Evolutionary conservation across 148 eudicot species (phyloP), one percentile per base, ranked within the genome.

Genomic region (Cornus florida): DNA sequence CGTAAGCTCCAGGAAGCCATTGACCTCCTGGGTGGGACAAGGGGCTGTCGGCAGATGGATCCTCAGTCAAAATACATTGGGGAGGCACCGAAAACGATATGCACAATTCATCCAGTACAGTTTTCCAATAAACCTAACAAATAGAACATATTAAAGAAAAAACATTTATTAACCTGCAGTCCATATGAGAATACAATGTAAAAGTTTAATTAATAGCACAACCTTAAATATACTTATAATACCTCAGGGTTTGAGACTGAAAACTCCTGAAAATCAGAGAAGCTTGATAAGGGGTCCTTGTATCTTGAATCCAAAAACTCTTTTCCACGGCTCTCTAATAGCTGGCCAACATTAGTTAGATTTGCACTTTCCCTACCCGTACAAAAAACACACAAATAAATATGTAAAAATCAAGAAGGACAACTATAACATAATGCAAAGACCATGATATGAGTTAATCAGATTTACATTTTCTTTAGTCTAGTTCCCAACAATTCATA

Each of bases 231-330:
- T 28, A 70, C 9, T 46, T 33, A 53, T 78, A 56, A 79, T 80
- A 93, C 99, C 95, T 93, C 97, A 48, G 91, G 95, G 71, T 93
- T 92, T 73, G 82, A 83, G 82, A 90, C 95, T 11, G 99, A 92
- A 85, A 93, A 92, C 76, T 88, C 86, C 82, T 92, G 98, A 72
- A 96, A 92, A 74, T 88, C 90, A 53, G 83, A 79, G 89, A 92
- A 96, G 90, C 94, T 93, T 35, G 91, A 88, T 80, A 96, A 75
- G 59, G 97, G 99, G 82, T 92, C 93, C 84, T 87, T 84, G 74
- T 93, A 96, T 77, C 59, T 83, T 67, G 89, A 75, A 70, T 93
- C 94, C 59, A 96, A 80, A 73, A 93, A 80, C 57, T 91, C 91
- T 82, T 89, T 86, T 35, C 99, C 99, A 13, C 72, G 83, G 78